Evolutionary conservation across 305 asterid species (phyloP).

Genomic region (Fraxinus velutina): DNA sequence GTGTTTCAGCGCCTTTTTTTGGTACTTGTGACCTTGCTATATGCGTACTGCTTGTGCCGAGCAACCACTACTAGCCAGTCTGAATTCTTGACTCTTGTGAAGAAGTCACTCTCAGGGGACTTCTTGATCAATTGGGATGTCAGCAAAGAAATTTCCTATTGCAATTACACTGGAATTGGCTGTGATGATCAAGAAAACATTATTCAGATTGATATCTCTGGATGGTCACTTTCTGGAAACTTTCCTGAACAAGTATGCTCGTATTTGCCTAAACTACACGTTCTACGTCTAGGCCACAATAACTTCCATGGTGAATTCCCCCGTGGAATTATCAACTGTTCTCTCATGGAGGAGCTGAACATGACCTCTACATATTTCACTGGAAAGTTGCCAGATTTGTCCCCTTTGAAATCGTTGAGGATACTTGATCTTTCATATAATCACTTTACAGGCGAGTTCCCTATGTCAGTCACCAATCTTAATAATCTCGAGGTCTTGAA

Average conservation of each 20-base stretch:
- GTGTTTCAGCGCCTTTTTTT: constrained; percentile 22
- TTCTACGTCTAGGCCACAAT: constrained; percentile 54
- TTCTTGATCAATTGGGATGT: constrained; percentile 46
- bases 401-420: constrained; percentile 45
- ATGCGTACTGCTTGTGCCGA: neutral
- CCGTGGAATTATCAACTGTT: constrained; percentile 49
- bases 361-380: constrained; percentile 35
- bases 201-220: constrained; percentile 51
- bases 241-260: constrained; percentile 62
- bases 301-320: constrained; percentile 51
- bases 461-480: constrained; percentile 63
- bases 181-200: constrained; percentile 51
- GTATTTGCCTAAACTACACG: constrained; percentile 49
- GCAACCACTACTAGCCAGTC: constrained; percentile 28
- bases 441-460: constrained; percentile 63
- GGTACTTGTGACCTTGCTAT: constrained; percentile 26
- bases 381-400: constrained; percentile 67
- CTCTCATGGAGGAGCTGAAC: constrained; percentile 54
- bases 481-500: constrained; percentile 51
- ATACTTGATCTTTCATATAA: constrained; percentile 65
- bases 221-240: constrained; percentile 59
- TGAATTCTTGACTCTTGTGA: constrained; percentile 47
- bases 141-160: constrained; percentile 20
- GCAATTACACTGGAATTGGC: constrained; percentile 55
- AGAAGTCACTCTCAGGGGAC: constrained; percentile 37